Evolutionary conservation across 306 rosid genomes (phyloP).

Genomic region (Rosa rugosa): DNA sequence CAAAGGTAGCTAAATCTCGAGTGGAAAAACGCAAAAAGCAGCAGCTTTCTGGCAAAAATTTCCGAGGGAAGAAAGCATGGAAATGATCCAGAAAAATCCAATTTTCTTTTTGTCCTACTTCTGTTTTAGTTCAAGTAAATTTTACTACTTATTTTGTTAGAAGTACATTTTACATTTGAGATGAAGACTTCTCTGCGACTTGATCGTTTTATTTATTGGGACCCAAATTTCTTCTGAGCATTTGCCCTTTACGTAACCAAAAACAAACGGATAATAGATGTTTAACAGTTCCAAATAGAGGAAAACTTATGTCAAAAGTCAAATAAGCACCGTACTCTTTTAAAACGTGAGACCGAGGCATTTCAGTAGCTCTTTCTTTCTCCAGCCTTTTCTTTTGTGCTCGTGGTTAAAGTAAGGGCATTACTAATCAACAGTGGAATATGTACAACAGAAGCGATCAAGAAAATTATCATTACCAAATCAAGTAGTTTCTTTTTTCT

Average conservation of each 20-base stretch:
- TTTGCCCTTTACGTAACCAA: not conserved
- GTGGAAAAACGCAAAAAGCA: slow-evolving; percentile 51
- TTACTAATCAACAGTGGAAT: not conserved
- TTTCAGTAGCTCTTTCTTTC: not conserved
- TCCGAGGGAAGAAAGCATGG: slow-evolving; percentile 81
- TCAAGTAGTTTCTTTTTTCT: slow-evolving; percentile 11
- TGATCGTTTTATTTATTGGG: not conserved
- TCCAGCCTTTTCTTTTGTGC: too few species aligned
- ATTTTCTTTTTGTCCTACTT: not conserved
- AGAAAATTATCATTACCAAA: slow-evolving; percentile 19
- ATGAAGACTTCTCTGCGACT: not conserved
- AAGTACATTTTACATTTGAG: too few species aligned
- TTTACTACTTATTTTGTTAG: not conserved
- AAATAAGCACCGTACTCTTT: not conserved
- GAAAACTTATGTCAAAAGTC: too few species aligned
- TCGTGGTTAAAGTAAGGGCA: not conserved
- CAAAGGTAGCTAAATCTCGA: slow-evolving; percentile 47
- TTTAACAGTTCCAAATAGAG: not conserved
- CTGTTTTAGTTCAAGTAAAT: not conserved
- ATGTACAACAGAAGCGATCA: not conserved
- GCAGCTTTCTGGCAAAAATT: slow-evolving; percentile 60
- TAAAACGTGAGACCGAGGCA: not conserved
- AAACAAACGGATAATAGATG: not conserved
- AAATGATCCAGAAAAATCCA: slow-evolving; percentile 25
- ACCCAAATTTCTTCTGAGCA: not conserved